phyloP scores from a whole-genome alignment of 2,329 filamentous ascomycete genomes.

The Neofusicoccum ribis region DNA sequence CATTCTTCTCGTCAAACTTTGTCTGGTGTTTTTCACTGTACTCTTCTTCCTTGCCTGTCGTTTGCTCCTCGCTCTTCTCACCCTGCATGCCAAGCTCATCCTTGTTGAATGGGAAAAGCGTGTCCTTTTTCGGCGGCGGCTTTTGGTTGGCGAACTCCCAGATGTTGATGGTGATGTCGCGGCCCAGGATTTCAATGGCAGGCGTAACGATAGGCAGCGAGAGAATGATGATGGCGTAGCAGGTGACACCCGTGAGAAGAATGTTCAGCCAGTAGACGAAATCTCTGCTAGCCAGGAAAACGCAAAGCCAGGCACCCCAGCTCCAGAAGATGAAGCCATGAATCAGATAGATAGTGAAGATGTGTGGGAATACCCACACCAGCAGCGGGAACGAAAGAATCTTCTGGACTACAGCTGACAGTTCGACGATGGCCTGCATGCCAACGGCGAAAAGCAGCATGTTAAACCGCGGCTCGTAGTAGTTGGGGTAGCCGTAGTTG shows the following conservation, averaged over 20 bases:
- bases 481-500: constrained; percentile 42
- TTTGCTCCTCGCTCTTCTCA: not conserved
- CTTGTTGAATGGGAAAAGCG: constrained; percentile 33
- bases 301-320: constrained; percentile 40
- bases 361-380: constrained; percentile 48
- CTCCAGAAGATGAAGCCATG: constrained; percentile 51
- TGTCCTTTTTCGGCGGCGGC: constrained; percentile 33
- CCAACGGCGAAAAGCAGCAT: constrained; percentile 43
- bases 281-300: constrained; percentile 32
- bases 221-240: constrained; percentile 36
- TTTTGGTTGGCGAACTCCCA: constrained; percentile 40
- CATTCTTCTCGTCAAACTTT: not conserved
- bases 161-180: constrained; percentile 39
- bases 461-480: constrained; percentile 47
- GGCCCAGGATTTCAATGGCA: constrained; percentile 40
- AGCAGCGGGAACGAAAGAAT: constrained; percentile 43
- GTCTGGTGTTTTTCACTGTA: not conserved
- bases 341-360: constrained; percentile 52
- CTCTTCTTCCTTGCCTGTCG: not conserved
- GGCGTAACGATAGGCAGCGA: constrained; percentile 40
- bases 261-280: constrained; percentile 38
- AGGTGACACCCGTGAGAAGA: constrained; percentile 37
- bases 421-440: constrained; percentile 39
- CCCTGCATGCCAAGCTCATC: constrained; percentile 11
- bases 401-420: constrained; percentile 42